Percentiles rank a stretch among this genome's conserved stretches.
phyloP scores from a whole-genome alignment of 169 alveolate species.

The Plasmodium ovale region DNA sequence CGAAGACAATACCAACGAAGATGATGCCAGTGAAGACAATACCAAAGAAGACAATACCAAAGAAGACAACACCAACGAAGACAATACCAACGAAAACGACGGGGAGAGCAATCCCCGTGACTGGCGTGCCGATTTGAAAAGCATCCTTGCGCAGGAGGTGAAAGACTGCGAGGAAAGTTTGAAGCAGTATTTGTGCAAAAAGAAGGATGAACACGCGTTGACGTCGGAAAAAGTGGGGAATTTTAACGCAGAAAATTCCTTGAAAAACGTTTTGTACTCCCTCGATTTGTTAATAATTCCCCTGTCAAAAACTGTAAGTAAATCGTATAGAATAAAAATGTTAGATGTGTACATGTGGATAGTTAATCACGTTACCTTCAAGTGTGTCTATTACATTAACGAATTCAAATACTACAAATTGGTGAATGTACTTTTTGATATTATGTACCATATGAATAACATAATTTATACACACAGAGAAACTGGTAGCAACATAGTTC shows the following conservation, averaged over 20 bases:
- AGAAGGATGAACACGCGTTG: neutral
- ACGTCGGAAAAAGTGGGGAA: neutral
- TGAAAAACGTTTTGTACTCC: constrained; percentile 12
- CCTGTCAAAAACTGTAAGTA: constrained; percentile 1
- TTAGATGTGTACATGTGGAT: constrained; percentile 49
- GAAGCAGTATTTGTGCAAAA: constrained; percentile 1
- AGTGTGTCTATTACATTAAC: constrained; percentile 14
- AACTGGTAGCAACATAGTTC: neutral
- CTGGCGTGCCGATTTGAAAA: neutral
- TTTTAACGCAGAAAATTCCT: constrained; percentile 18
- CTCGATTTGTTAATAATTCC: constrained; percentile 33
- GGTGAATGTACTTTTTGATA: constrained; percentile 28
- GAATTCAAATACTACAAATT: constrained; percentile 27
- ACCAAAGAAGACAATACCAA: neutral
- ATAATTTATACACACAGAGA: neutral
- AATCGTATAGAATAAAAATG: constrained; percentile 11
- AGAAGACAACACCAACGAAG: neutral
- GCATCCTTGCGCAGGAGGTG: constrained; percentile 10
- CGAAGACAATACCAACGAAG: neutral
- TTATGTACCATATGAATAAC: constrained; percentile 10
- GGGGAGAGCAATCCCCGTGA: neutral
- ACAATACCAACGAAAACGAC: neutral
- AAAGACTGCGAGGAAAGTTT: constrained; percentile 20
- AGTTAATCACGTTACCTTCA: constrained; percentile 6
- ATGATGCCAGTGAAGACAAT: neutral